Base-by-base conservation (phyloP, 805 yeast genomes). In the fission yeast (Schizosaccharomyces pombe) region DNA sequence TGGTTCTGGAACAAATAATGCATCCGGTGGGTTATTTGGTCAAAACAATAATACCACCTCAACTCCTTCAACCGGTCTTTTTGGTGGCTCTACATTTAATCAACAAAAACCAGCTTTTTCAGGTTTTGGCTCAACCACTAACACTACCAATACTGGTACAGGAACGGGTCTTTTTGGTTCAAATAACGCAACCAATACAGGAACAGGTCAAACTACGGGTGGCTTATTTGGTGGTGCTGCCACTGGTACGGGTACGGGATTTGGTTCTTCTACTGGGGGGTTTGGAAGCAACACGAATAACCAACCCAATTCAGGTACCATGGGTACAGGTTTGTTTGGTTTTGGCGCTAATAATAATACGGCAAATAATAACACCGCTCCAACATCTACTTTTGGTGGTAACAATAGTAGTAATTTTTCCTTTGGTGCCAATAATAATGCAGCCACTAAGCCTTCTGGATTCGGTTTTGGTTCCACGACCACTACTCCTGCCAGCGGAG, bases 401-500 rank as follows among this genome's bases (percentile, higher is more conserved):
- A 24, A 24, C 22, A 9, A 19, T n/a, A 39, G 34, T 47, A 55
- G 6, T 34, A 52, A 31, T 14, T 55, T 57, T 16, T 59, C 66
- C 6, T 65, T 64, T 28, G 70, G 68, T 30, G 70, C 72, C 3
- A 37, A 54, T 52, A 57, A 54, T 22, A 54, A 56, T 4, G 43
- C 55, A 8, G 49, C 49, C 14, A 16, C 43, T 37, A 37, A 37
- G 22, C 43, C 43, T 16, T 37, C 43, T 8, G 43, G 26, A 12
- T 40, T 58, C 22, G 62, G 68, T 34, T 75, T 75, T 61, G 77
- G 77, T 37, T 62, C 65, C 34, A 67, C 66, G 54, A 33, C 43
- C 9, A 37, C 19, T 5, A 24, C 43, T 37, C 43, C 43, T 3
- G 43, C 43, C 9, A 5, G 24, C 12, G 37, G 55, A n/a, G 53